phyloP scores from a whole-genome alignment of 1,284 basidiomycete species.

The Butyriboletus appendiculatus region DNA sequence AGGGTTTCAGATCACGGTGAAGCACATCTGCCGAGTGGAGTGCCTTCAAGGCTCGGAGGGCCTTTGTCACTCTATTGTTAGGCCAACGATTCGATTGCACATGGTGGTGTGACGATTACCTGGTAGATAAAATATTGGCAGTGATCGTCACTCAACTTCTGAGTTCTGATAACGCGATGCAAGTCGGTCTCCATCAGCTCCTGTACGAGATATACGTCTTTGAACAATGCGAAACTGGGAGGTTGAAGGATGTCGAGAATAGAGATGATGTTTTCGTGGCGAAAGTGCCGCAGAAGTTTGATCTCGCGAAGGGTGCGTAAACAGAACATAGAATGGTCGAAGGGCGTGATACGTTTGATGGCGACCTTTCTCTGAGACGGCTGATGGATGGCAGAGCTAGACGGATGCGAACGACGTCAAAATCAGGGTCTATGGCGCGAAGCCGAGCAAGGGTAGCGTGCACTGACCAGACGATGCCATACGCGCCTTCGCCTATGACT shows the following conservation, averaged over 20 bases:
- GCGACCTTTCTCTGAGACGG: conserved; percentile 69
- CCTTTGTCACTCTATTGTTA: conserved; percentile 44
- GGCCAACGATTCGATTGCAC: conserved; percentile 5
- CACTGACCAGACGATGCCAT: conserved; percentile 76
- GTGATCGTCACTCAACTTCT: conserved; percentile 86
- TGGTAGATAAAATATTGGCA: conserved; percentile 97
- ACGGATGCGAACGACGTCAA: conserved; percentile 3
- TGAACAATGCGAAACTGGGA: conserved; percentile 64
- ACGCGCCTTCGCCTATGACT: conserved; percentile 87
- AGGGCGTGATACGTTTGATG: conserved; percentile 83
- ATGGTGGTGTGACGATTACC: conserved; percentile 42
- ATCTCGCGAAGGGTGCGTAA: conserved; percentile 85
- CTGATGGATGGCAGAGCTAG: conserved; percentile 67
- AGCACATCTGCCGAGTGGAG: conserved; percentile 90
- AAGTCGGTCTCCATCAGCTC: conserved; percentile 93
- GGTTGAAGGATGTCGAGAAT: conserved; percentile 79
- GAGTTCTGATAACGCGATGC: conserved; percentile 86
- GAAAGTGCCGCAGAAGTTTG: conserved; percentile 63
- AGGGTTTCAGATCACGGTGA: conserved; percentile 91
- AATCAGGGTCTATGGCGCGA: background rate
- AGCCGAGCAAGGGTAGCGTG: background rate
- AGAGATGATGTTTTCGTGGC: conserved; percentile 67
- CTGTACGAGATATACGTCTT: conserved; percentile 86
- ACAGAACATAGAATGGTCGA: conserved; percentile 89
- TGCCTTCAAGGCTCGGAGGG: conserved; percentile 88